Conservation (phyloP, 1,284 basidiomycete genomes). For the Apiotrichum siamense region DNA sequence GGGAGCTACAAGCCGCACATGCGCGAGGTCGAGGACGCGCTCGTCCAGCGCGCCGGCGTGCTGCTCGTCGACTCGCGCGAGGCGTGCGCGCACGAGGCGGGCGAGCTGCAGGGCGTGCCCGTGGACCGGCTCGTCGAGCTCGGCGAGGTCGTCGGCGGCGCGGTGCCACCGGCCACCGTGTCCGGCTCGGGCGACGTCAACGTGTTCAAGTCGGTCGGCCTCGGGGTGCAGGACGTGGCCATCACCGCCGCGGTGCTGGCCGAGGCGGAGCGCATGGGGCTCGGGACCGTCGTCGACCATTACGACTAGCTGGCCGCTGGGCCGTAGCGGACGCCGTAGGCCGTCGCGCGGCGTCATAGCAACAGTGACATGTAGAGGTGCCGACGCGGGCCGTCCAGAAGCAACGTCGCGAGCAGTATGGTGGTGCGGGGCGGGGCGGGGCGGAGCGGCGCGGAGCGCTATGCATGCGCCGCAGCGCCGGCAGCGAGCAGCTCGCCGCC, state of each 20-base stretch:
- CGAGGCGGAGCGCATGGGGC: slow-evolving; percentile 30
- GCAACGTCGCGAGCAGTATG: no score
- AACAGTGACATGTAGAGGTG: no score
- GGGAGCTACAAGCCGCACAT: slow-evolving; percentile 69
- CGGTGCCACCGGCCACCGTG: background rate
- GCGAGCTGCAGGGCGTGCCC: slow-evolving; percentile 55
- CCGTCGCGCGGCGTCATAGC: background rate
- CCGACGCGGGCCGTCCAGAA: no score
- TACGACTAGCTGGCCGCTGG: slow-evolving; percentile 27
- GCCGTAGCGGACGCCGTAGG: background rate
- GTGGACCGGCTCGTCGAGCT: slow-evolving; percentile 12
- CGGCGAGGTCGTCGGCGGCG: slow-evolving; percentile 8
- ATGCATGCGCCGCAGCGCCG: no score
- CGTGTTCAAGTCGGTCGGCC: slow-evolving; percentile 46
- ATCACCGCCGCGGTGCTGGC: slow-evolving; percentile 40
- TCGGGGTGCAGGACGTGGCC: slow-evolving; percentile 48
- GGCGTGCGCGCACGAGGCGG: slow-evolving; percentile 66
- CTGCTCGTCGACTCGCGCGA: slow-evolving; percentile 67
- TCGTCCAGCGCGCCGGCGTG: slow-evolving; percentile 54
- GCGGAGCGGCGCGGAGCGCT: no score
- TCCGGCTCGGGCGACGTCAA: slow-evolving; percentile 27
- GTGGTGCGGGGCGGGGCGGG: no score
- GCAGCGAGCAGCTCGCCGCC: no score
- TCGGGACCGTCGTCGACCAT: slow-evolving; percentile 32
- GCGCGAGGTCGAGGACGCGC: slow-evolving; percentile 62